Evolutionary conservation across 441 rosid genomes (phyloP).

Genomic region (Pelargonium cotyledonis): DNA sequence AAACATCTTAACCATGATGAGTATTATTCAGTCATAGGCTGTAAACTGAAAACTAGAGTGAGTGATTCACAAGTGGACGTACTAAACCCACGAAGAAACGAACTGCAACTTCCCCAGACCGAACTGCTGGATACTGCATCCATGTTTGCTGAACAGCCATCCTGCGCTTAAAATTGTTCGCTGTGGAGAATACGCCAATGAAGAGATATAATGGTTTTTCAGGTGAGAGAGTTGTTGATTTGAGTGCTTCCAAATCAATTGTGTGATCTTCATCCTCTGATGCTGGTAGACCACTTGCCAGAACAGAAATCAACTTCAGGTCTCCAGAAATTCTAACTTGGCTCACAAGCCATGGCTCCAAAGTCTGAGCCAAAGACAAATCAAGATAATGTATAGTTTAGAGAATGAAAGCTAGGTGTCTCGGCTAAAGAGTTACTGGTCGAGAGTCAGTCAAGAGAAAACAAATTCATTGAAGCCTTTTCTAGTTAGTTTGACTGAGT

Average conservation of each 20-base stretch:
- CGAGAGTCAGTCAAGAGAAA: too few relatives aligned
- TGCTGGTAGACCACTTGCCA: conserved; percentile 67
- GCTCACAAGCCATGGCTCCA: conserved; percentile 73
- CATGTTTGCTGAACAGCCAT: conserved; percentile 97
- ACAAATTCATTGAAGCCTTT: too few relatives aligned
- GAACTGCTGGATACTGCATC: conserved; percentile 85
- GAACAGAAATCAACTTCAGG: conserved; percentile 42
- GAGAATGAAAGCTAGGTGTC: background rate
- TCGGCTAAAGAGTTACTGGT: too few relatives aligned
- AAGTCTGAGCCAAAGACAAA: conserved; percentile 34
- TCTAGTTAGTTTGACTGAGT: too few relatives aligned
- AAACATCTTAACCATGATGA: conserved; percentile 22
- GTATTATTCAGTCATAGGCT: conserved; percentile 13
- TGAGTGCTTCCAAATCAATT: conserved; percentile 61
- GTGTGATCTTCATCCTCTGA: conserved; percentile 57
- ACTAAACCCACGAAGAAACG: conserved; percentile 98
- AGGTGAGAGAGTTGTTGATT: conserved; percentile 51
- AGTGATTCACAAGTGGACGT: conserved; percentile 23
- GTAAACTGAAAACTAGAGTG: conserved; percentile 3
- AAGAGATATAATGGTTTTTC: conserved; percentile 56
- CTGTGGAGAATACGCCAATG: conserved; percentile 87
- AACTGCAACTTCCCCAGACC: conserved; percentile 71
- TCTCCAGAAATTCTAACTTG: conserved; percentile 59
- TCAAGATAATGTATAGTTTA: conserved; percentile 8
- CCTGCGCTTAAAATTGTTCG: conserved; percentile 87